phyloP scores from a whole-genome alignment of 75 land plant genomes.

The Pinus tabuliformis region DNA sequence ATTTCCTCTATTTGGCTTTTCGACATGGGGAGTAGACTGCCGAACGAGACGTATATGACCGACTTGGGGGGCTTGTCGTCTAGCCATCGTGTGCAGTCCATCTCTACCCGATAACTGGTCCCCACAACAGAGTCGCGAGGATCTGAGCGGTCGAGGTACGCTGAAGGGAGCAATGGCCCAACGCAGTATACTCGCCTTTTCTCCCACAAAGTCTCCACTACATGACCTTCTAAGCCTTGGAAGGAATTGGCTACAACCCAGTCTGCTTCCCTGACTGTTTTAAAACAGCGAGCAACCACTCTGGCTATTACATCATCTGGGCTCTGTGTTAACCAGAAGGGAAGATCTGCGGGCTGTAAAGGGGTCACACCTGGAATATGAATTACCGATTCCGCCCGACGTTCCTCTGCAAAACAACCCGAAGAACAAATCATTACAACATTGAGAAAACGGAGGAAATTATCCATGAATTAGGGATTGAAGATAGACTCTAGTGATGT shows the following conservation, averaged over 20 bases:
- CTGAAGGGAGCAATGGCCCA: background rate
- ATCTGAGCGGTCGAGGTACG: background rate
- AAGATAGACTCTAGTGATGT: too few species aligned
- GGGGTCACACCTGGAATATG: background rate
- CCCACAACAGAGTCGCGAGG: too few species aligned
- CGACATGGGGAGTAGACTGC: background rate
- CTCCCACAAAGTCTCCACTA: background rate
- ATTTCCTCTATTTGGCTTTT: background rate
- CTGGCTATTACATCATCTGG: background rate
- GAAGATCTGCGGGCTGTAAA: background rate
- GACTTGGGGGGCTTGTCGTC: background rate
- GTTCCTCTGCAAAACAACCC: too few species aligned
- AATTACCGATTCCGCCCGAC: background rate
- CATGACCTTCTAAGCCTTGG: background rate
- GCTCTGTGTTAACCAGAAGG: background rate
- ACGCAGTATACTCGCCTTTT: background rate
- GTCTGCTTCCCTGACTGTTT: background rate
- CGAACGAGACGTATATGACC: constrained; percentile 4
- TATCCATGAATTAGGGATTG: too few species aligned
- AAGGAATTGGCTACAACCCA: constrained; percentile 5
- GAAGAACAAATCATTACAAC: too few species aligned
- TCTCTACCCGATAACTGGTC: too few species aligned
- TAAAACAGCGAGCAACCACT: background rate
- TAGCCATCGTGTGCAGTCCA: background rate
- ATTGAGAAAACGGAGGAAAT: too few species aligned